Base-by-base conservation (phyloP, 306 rosid species). In the Echinosophora koreensis region DNA sequence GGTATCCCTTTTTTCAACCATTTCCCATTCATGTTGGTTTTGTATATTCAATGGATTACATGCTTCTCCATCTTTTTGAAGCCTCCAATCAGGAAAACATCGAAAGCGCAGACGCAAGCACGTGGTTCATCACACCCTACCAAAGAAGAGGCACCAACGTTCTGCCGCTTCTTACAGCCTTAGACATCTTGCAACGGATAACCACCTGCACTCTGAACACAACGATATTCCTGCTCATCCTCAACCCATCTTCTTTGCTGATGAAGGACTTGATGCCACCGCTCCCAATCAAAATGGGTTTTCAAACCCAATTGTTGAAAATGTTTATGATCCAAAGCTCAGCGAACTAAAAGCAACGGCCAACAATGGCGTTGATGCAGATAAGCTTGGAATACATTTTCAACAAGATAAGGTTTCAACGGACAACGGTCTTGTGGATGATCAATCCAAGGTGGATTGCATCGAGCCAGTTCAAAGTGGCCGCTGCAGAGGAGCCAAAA, bases 401-500 rank as follows among this genome's bases (percentile, higher is more conserved):
- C 93, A 83, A 78, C 93, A 88, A 37, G 71, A 68, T 58, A 75
- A 76, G 52, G 51, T 77, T 66, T 73, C 59, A 3, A 85, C 69
- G 10, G 81, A 76, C 73, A 82, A 79, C 15, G 57, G 74, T 16
- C 17, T 69, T 12, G 18, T 67, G 13, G 80, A 69, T 39, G 85
- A 83, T 66, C 84, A 68, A 27, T 60, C 87, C 38, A 85, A 80
- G 62, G 76, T 67, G 55, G 80, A 81, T 67, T 52, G 57, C 18
- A 30, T 15, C 12, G 96, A 87, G 61, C 78, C 80, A 2, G 77
- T 68, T 78, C 81, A 83, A 50, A 83, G 59, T 64, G 77, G 81
- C 46, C 90, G 90, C 44, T 82, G 84, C 67, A 89, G 76, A 50
- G 98, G 98, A 72, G 93, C 98, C 37, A 94, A 86, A 86, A 86